Evolutionary conservation across 257 asterid species (phyloP).

Genomic region (Phtheirospermum japonicum): DNA sequence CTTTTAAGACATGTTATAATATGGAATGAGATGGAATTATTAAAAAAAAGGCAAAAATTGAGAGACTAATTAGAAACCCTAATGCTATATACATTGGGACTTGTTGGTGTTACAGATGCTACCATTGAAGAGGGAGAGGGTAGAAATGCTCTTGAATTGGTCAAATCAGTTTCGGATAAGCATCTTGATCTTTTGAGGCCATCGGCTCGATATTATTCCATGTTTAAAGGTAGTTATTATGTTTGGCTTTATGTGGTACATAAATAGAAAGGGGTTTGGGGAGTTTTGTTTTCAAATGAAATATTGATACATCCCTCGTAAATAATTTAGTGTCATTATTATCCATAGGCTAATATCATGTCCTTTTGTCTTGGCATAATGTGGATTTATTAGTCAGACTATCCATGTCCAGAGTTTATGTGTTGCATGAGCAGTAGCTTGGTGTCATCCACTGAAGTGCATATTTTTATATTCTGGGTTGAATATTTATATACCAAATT

Average conservation of each 20-base stretch:
- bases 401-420: neutral
- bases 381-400: slow-evolving; percentile 16
- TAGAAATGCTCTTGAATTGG: slow-evolving; percentile 71
- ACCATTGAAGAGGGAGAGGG: slow-evolving; percentile 69
- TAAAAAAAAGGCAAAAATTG: neutral
- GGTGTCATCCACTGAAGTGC: neutral
- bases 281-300: neutral
- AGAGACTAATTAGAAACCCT: slow-evolving; percentile 27
- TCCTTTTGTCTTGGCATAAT: neutral
- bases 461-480: too few species aligned
- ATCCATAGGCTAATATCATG: slow-evolving; percentile 1
- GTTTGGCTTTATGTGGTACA: slow-evolving; percentile 26
- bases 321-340: neutral
- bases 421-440: neutral
- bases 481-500: neutral
- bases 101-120: slow-evolving; percentile 71
- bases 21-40: slow-evolving; percentile 17
- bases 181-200: slow-evolving; percentile 97
- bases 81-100: slow-evolving; percentile 38
- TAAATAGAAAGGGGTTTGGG: neutral
- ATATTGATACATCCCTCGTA: neutral
- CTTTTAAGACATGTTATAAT: slow-evolving; percentile 21
- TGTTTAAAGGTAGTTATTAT: slow-evolving; percentile 65
- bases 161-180: slow-evolving; percentile 79
- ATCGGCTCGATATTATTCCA: slow-evolving; percentile 78